A percentile compares a stretch with the other conserved stretches of the same genome.
These are phyloP conservation scores for Phytopythium helicoides DNA, from an alignment of 352 stramenopile genomes.

Conservation along the genomic window DNA sequence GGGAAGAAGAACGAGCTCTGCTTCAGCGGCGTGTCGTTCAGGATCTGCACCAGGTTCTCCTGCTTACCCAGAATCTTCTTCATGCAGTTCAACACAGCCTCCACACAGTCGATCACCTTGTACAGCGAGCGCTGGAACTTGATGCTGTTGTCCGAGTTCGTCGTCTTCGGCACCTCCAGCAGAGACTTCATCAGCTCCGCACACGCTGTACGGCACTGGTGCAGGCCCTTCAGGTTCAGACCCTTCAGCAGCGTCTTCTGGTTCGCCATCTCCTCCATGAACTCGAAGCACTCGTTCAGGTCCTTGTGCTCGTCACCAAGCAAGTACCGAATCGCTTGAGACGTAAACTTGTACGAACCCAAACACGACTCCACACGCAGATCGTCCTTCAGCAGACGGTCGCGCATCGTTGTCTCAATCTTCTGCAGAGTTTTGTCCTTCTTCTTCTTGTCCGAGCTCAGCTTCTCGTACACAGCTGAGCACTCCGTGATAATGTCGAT, in stretches of 20 bases:
- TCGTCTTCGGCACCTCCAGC: conserved; percentile 76
- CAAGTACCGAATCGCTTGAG: conserved; percentile 72
- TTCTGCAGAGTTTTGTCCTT: conserved; percentile 87
- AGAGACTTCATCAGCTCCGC: conserved; percentile 86
- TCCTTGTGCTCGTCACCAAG: conserved; percentile 84
- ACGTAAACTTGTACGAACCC: conserved; percentile 87
- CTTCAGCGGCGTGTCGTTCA: conserved; percentile 84
- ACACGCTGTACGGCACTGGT: conserved; percentile 61
- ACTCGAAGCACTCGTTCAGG: conserved; percentile 81
- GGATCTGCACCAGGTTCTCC: conserved; percentile 81
- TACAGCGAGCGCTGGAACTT: conserved; percentile 88
- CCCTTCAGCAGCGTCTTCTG: conserved; percentile 78
- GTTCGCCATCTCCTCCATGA: conserved; percentile 83
- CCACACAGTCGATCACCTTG: conserved; percentile 81
- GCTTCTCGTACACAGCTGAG: conserved; percentile 74
- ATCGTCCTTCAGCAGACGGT: conserved; percentile 83
- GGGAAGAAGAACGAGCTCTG: conserved; percentile 90
- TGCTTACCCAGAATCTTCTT: conserved; percentile 86
- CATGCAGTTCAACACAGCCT: conserved; percentile 77
- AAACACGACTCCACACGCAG: conserved; percentile 78
- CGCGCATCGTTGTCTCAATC: conserved; percentile 83
- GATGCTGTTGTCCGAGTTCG: conserved; percentile 74
- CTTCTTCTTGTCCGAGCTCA: conserved; percentile 87
- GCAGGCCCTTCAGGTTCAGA: conserved; percentile 81
- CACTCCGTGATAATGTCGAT: conserved; percentile 86